Conservation (phyloP, 2,329 filamentous ascomycete species). For the Trichophyton schoenleinii region DNA sequence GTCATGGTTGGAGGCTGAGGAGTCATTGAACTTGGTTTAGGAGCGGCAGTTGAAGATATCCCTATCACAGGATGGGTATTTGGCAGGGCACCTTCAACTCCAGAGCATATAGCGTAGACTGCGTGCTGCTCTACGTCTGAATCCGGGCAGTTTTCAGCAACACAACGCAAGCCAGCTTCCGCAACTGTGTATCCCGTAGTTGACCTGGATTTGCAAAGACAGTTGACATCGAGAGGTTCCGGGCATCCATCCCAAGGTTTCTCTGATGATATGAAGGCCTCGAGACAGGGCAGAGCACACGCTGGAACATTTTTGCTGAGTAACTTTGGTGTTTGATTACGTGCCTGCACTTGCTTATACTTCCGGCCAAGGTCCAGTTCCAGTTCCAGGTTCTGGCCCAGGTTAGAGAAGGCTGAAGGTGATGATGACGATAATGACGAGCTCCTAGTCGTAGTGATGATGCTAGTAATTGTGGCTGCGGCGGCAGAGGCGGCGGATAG, state of each 20-base stretch:
- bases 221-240: conserved; percentile 42
- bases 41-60: conserved; percentile 11
- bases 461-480: background rate
- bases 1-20: conserved; percentile 1
- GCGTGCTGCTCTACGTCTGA: conserved; percentile 33
- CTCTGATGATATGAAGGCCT: conserved; percentile 49
- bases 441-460: too few species aligned
- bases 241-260: conserved; percentile 42
- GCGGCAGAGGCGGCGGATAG: background rate
- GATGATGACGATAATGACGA: too few species aligned
- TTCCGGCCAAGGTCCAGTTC: background rate
- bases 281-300: conserved; percentile 51
- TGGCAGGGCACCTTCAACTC: conserved; percentile 38
- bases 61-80: conserved; percentile 41
- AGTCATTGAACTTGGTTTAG: conserved; percentile 11
- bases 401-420: background rate
- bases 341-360: background rate
- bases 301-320: conserved; percentile 32
- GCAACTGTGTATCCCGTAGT: conserved; percentile 54
- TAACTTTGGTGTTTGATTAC: background rate
- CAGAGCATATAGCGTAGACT: conserved; percentile 46
- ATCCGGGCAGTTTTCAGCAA: conserved; percentile 45
- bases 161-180: conserved; percentile 58
- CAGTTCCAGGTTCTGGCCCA: background rate
- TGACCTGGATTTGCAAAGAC: conserved; percentile 51